Conservation (phyloP, 176 grass and related monocot genomes). For the Musa acuminata region DNA sequence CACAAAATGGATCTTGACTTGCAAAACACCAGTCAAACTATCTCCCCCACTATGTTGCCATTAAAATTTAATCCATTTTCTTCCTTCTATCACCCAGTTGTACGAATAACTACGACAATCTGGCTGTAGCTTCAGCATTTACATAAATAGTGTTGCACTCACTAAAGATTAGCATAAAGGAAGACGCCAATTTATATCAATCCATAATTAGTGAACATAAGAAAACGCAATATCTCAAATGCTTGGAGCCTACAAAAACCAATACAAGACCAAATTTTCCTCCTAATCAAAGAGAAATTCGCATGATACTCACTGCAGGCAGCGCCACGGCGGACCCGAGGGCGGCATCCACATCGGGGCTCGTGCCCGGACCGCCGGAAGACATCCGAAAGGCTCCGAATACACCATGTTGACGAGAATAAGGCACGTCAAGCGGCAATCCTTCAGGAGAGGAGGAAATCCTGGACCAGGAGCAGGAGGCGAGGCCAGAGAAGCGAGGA, state of each 20-base stretch:
- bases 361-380: constrained; percentile 23
- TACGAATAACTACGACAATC: background rate
- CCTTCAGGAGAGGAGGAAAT: background rate
- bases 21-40: background rate
- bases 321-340: constrained; percentile 13
- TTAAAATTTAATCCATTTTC: background rate
- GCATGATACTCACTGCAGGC: constrained; percentile 29
- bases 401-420: background rate
- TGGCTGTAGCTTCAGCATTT: background rate
- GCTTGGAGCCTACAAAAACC: no score
- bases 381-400: constrained; percentile 32
- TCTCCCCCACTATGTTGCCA: background rate
- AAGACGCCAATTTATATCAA: no score
- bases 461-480: background rate
- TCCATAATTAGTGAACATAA: no score
- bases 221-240: no score
- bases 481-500: background rate
- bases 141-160: background rate
- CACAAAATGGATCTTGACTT: background rate
- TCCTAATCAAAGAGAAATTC: background rate
- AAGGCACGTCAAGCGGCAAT: background rate
- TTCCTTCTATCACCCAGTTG: background rate
- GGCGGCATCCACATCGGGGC: constrained; percentile 13
- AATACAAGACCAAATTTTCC: background rate
- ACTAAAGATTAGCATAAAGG: background rate